Conservation (phyloP, 768 basidiomycete species). For the Kondoa subrosea region DNA sequence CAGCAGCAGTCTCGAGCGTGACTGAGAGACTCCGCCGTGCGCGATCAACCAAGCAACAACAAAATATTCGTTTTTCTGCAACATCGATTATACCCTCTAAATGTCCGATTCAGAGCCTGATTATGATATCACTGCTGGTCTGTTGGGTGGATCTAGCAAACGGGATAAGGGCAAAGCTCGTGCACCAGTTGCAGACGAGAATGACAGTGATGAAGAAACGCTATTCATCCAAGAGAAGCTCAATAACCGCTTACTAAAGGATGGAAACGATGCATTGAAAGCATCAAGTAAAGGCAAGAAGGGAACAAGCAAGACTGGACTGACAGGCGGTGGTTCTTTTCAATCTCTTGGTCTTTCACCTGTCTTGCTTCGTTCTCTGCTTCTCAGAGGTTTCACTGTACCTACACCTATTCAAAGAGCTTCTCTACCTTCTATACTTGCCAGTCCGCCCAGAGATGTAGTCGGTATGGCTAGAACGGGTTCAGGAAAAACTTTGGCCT, state of each 20-base stretch:
- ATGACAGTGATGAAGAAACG: conserved; percentile 39
- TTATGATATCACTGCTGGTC: conserved; percentile 21
- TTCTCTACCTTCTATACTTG: conserved; percentile 65
- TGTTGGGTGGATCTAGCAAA: conserved; percentile 8
- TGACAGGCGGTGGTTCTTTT: conserved; percentile 83
- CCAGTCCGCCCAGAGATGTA: conserved; percentile 71
- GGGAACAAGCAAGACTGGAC: conserved; percentile 50
- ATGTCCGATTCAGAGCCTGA: conserved; percentile 17
- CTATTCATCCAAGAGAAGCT: conserved; percentile 55
- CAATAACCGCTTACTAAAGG: conserved; percentile 52
- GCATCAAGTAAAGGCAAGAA: conserved; percentile 41
- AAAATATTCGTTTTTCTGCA: no score
- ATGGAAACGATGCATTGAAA: conserved; percentile 59
- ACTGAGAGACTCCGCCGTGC: no score
- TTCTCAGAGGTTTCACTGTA: conserved; percentile 78
- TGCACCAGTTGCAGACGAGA: background rate
- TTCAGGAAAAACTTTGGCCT: conserved; percentile 92
- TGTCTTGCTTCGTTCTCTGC: conserved; percentile 61
- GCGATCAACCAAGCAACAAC: no score
- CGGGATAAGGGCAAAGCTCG: background rate
- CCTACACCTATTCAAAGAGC: conserved; percentile 93
- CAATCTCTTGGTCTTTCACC: conserved; percentile 89
- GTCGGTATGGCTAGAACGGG: conserved; percentile 98
- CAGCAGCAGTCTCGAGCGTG: no score
- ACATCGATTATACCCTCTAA: background rate